Evolutionary conservation across 139 green algal genomes (phyloP).

Genomic region (Pleodorina starrii): DNA sequence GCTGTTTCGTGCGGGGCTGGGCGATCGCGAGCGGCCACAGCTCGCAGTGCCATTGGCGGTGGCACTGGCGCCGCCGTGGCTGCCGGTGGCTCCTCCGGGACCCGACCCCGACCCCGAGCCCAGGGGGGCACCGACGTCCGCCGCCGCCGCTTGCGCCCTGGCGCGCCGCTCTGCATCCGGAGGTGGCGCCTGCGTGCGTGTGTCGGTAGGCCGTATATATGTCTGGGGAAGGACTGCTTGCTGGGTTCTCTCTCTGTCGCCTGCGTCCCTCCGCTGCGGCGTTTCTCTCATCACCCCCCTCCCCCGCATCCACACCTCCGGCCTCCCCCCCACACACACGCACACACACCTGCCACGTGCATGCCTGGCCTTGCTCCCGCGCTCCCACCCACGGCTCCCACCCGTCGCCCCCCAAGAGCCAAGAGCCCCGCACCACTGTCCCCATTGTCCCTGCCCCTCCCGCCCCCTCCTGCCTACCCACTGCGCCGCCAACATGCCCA

Average conservation of each 20-base stretch:
- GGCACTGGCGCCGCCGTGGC: not conserved
- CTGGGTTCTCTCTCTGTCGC: too few relatives aligned
- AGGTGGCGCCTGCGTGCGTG: not conserved
- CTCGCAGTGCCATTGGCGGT: too few relatives aligned
- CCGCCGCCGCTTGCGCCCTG: not conserved
- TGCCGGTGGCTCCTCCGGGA: not conserved
- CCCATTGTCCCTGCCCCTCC: too few relatives aligned
- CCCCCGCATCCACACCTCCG: too few relatives aligned
- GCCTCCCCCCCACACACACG: too few relatives aligned
- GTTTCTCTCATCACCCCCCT: not conserved
- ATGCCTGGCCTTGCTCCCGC: not conserved
- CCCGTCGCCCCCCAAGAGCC: too few relatives aligned
- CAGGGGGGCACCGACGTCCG: not conserved
- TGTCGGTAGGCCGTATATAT: too few relatives aligned
- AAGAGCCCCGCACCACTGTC: too few relatives aligned
- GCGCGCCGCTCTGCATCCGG: not conserved
- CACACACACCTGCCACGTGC: not conserved
- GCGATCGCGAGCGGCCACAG: constrained; percentile 1
- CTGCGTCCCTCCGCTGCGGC: too few relatives aligned
- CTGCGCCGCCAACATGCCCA: constrained; percentile 46
- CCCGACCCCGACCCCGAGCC: not conserved
- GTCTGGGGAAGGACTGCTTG: too few relatives aligned
- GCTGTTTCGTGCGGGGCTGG: not conserved
- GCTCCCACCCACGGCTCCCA: not conserved
- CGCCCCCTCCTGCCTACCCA: constrained; percentile 24